These are phyloP conservation scores for Cercospora sp. DNA, from an alignment of 2,329 filamentous ascomycete species.

Conservation along the genomic window DNA sequence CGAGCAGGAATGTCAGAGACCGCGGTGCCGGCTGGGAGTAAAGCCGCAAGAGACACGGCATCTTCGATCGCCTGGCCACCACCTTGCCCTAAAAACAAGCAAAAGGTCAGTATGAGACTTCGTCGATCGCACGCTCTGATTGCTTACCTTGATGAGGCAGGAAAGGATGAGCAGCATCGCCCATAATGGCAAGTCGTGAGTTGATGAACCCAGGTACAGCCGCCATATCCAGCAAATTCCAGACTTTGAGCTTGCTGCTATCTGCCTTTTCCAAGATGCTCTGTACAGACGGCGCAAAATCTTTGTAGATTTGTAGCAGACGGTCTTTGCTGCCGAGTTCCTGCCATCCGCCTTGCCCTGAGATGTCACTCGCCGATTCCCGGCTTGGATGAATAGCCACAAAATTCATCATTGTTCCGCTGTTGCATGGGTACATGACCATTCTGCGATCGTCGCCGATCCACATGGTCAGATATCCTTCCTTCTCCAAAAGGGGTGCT, in stretches of 20 bases:
- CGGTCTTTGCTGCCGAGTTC: conserved; percentile 40
- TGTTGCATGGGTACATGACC: conserved; percentile 50
- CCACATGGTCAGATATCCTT: conserved; percentile 46
- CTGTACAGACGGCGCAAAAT: conserved; percentile 40
- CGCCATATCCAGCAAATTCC: conserved; percentile 64
- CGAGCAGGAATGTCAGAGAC: conserved; percentile 54
- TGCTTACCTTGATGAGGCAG: conserved; percentile 47
- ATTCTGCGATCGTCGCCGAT: conserved; percentile 47
- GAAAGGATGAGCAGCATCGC: conserved; percentile 69
- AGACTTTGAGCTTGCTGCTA: conserved; percentile 51
- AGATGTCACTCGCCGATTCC: conserved; percentile 22
- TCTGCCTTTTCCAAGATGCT: conserved; percentile 44
- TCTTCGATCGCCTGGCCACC: conserved; percentile 67
- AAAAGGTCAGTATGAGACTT: neutral
- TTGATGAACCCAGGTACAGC: conserved; percentile 58
- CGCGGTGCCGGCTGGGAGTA: conserved; percentile 47
- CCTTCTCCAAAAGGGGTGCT: conserved; percentile 38
- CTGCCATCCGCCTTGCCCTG: conserved; percentile 37
- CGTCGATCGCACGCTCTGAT: neutral
- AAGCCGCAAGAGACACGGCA: conserved; percentile 57
- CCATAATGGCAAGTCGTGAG: conserved; percentile 58
- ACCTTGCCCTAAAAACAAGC: conserved; percentile 57
- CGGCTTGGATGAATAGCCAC: conserved; percentile 45
- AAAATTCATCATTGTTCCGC: conserved; percentile 51
- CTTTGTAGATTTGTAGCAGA: conserved; percentile 43